These are phyloP conservation scores for Rhizopus delemar DNA, from an alignment of 371 early-diverging fungal genomes.

Conservation along the genomic window DNA sequence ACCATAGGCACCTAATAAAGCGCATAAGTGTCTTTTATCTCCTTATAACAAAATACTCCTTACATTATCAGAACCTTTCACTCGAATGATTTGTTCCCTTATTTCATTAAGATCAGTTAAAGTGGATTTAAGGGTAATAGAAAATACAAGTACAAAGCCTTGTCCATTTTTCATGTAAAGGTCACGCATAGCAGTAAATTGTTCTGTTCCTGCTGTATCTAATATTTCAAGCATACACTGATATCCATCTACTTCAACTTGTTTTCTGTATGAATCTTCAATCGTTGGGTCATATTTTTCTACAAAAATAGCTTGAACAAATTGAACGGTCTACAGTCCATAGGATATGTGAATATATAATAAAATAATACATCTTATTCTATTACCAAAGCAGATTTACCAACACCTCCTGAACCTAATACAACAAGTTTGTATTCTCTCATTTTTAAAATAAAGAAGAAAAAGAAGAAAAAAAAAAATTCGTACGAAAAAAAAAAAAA, in stretches of 20 bases:
- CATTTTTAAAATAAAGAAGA: conserved; percentile 29
- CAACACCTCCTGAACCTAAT: conserved; percentile 89
- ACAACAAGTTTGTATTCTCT: conserved; percentile 87
- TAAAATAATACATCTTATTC: background rate
- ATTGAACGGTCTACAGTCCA: conserved; percentile 80
- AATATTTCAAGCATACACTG: conserved; percentile 89
- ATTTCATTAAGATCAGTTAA: conserved; percentile 78
- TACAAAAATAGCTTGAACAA: conserved; percentile 88
- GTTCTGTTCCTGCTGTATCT: conserved; percentile 88
- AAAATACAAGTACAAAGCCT: conserved; percentile 87
- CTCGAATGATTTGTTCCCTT: conserved; percentile 78
- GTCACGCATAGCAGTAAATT: conserved; percentile 91
- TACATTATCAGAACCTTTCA: conserved; percentile 82
- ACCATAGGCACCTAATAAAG: conserved; percentile 78
- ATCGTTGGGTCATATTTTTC: conserved; percentile 92
- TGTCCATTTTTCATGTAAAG: conserved; percentile 91
- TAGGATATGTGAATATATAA: background rate
- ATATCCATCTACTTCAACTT: conserved; percentile 83
- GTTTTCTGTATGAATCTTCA: conserved; percentile 89
- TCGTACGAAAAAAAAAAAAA: conserved; percentile 13
- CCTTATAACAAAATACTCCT: conserved; percentile 6
- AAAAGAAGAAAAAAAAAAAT: conserved; percentile 8
- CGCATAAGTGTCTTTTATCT: background rate
- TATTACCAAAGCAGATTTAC: conserved; percentile 87
- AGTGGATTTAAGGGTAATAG: conserved; percentile 81